These are phyloP conservation scores for Sporothrix phasma DNA, from an alignment of 2,329 filamentous ascomycete genomes.

Conservation along the genomic window DNA sequence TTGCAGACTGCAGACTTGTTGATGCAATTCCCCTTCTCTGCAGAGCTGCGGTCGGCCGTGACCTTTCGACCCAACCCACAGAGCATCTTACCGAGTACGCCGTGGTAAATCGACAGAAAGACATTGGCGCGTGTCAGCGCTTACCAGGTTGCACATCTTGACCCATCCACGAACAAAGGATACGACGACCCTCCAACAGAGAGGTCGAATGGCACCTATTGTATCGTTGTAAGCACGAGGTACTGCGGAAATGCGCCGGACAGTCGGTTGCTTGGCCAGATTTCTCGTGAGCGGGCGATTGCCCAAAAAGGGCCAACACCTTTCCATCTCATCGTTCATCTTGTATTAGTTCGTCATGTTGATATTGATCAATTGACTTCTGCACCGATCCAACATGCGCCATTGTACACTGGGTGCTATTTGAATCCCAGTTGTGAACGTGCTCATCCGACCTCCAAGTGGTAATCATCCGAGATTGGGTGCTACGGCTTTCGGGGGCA, in stretches of 20 bases:
- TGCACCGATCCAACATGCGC: too few species aligned
- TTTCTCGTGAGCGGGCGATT: background rate
- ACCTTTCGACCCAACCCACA: background rate
- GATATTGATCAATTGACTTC: too few species aligned
- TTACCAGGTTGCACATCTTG: background rate
- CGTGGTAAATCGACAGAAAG: background rate
- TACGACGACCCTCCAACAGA: background rate
- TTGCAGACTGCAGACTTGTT: background rate
- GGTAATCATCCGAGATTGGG: too few species aligned
- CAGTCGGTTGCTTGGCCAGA: background rate
- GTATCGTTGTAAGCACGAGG: too few species aligned
- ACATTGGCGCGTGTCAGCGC: background rate
- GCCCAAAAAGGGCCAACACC: background rate
- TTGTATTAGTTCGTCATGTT: too few species aligned
- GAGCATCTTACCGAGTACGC: too few species aligned
- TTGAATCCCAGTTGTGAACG: too few species aligned
- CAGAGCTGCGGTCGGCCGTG: background rate
- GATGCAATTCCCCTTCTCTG: background rate
- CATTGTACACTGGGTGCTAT: too few species aligned
- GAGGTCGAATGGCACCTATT: background rate
- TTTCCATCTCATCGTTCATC: background rate
- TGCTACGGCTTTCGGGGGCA: too few species aligned
- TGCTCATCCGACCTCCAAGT: too few species aligned
- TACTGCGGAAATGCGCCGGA: background rate
- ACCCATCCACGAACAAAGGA: background rate